Conservation (phyloP, 768 basidiomycete genomes). For the Russula ochroleuca region DNA sequence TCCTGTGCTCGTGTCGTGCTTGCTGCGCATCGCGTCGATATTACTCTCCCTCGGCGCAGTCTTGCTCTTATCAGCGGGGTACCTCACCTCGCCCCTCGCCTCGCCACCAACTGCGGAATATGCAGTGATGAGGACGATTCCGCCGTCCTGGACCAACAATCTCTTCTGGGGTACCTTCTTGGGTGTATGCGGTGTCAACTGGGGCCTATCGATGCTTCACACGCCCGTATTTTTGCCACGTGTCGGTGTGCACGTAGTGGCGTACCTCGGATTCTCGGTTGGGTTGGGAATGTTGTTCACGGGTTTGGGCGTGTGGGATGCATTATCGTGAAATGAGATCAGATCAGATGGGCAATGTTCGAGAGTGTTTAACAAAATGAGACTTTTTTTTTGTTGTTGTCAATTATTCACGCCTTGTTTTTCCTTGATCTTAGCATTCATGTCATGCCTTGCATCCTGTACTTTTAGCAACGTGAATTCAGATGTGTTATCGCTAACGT, state of each 20-base stretch:
- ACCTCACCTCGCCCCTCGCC: constrained; percentile 50
- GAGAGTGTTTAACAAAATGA: background rate
- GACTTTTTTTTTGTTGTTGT: background rate
- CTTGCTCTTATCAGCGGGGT: constrained; percentile 56
- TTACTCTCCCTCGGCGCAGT: constrained; percentile 65
- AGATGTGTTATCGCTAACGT: no score
- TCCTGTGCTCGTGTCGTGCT: constrained; percentile 72
- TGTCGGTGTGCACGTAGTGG: constrained; percentile 71
- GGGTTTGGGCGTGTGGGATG: constrained; percentile 71
- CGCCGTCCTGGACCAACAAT: constrained; percentile 28
- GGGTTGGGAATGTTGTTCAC: constrained; percentile 67
- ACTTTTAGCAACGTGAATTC: background rate
- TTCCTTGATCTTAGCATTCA: background rate
- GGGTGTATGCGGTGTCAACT: constrained; percentile 38
- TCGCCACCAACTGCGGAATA: background rate
- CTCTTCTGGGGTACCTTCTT: constrained; percentile 34
- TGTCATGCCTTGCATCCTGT: background rate
- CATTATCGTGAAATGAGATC: constrained; percentile 40
- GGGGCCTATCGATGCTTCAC: constrained; percentile 57
- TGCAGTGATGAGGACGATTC: constrained; percentile 11
- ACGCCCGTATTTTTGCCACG: constrained; percentile 62
- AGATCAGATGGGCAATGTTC: no score
- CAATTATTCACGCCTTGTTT: background rate
- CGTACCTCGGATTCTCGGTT: constrained; percentile 63
- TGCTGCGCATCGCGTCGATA: constrained; percentile 72